These are phyloP conservation scores for Domatiomyces catenatus DNA, from an alignment of 2,329 filamentous ascomycete species.

Conservation along the genomic window DNA sequence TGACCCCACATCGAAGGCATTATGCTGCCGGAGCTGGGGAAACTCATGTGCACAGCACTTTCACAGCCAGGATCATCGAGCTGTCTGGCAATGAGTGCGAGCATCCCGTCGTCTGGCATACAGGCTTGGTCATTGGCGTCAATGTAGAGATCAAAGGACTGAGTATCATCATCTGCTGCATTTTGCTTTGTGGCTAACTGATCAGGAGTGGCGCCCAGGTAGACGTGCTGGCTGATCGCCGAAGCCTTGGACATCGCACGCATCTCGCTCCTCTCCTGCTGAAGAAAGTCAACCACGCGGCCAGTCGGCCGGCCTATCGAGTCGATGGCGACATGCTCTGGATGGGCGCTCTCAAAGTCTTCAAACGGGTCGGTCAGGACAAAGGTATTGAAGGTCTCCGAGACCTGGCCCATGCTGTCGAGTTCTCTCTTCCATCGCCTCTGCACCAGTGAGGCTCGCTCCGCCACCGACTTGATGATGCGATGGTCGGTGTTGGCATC, in stretches of 20 bases:
- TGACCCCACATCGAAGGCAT: slow-evolving; percentile 72
- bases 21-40: slow-evolving; percentile 89
- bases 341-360: slow-evolving; percentile 55
- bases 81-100: slow-evolving; percentile 48
- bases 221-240: slow-evolving; percentile 80
- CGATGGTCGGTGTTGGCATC: slow-evolving; percentile 48
- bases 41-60: slow-evolving; percentile 51
- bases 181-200: slow-evolving; percentile 30
- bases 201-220: slow-evolving; percentile 75
- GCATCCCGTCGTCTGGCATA: slow-evolving; percentile 51
- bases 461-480: slow-evolving; percentile 50
- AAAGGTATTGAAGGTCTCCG: slow-evolving; percentile 72
- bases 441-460: slow-evolving; percentile 59
- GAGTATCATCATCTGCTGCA: slow-evolving; percentile 24
- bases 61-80: slow-evolving; percentile 24
- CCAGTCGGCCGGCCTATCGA: slow-evolving; percentile 57
- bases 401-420: slow-evolving; percentile 37
- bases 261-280: slow-evolving; percentile 84
- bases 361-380: slow-evolving; percentile 43
- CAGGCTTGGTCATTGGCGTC: slow-evolving; percentile 77
- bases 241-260: slow-evolving; percentile 79
- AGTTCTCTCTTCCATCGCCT: slow-evolving; percentile 54
- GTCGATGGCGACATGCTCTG: slow-evolving; percentile 60
- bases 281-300: slow-evolving; percentile 71
- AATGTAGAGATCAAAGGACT: slow-evolving; percentile 63